Evolutionary conservation across 2,329 filamentous ascomycete genomes (phyloP).

Genomic region (Oidium heveae): DNA sequence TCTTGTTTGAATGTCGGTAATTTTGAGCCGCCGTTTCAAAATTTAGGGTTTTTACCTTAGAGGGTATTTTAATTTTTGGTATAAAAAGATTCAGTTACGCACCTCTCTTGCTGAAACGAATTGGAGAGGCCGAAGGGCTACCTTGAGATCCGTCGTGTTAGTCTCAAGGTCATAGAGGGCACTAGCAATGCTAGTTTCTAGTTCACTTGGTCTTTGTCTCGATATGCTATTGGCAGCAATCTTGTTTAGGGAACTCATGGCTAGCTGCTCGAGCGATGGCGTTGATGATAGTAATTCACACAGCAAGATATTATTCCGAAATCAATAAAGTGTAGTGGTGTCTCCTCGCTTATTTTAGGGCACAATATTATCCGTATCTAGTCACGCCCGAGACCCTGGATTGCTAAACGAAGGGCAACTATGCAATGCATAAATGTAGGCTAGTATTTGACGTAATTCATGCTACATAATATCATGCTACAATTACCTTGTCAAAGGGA

Average conservation of each 20-base stretch:
- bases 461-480: too few species aligned
- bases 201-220: slow-evolving; percentile 85
- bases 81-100: slow-evolving; percentile 25
- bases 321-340: too few species aligned
- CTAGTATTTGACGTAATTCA: too few species aligned
- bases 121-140: slow-evolving; percentile 87
- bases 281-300: too few species aligned
- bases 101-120: slow-evolving; percentile 98
- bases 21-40: slow-evolving; percentile 4
- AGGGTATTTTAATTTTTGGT: not conserved
- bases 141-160: slow-evolving; percentile 96
- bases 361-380: too few species aligned
- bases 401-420: too few species aligned
- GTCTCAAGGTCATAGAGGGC: slow-evolving; percentile 98
- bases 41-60: not conserved
- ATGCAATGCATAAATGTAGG: too few species aligned
- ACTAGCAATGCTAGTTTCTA: slow-evolving; percentile 88
- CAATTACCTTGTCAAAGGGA: too few species aligned
- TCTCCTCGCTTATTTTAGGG: too few species aligned
- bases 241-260: slow-evolving; percentile 72
- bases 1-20: slow-evolving; percentile 9
- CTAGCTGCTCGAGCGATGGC: slow-evolving; percentile 12
- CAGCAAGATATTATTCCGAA: too few species aligned
- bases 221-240: slow-evolving; percentile 94
- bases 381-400: too few species aligned